Base-by-base conservation (phyloP, 1,284 basidiomycete species). In the Pascua guehoae region DNA sequence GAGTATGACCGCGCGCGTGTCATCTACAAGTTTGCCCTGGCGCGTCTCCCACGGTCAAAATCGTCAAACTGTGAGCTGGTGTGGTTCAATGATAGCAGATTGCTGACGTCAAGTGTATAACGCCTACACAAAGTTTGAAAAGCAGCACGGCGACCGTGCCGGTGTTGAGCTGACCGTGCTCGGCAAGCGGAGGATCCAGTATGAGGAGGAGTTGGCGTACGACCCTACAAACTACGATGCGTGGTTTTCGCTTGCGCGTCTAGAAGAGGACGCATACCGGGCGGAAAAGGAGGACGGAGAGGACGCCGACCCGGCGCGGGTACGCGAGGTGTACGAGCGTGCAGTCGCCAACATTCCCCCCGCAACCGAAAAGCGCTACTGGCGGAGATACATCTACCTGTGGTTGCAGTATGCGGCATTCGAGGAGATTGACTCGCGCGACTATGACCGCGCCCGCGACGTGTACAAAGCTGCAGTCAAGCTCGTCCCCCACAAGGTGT, bases 1-100 rank as follows among this genome's bases (percentile, higher is more conserved):
- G 95, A 98, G 79, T 96, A 87, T 77, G 96, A 98, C 57, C 87
- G 96, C 43, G 95, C 96, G 4, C 81, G 96, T 54, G 91, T 95
- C 36, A 97, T 98, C 65, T 98, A 96, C 81, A 98, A 98, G 91
- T 98, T 98, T 73, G 95, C 94, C 15, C 81, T 99, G 9, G 87
- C 89, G 32, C 85, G 93, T 17, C 82, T 98, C 41, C 91, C 95
- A 4, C 83, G 92, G 16, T 90, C 91, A 39, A 97, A 95, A 76
- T 93, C 91, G 14, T 85, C 84, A 2, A 83, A 64, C 57, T 58
- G 73, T 75, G 51, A 58, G 73, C 7, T 32, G 24, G 24, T 32
- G 24, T 32, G 24, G 24, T 32, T 71, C 5, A n/a, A 1, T 5
- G n/a, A 17, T 36, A 1, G 2, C 3, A n/a, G 2, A 3, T 0